A percentile compares a stretch with the other conserved stretches of the same genome.
Evolutionary conservation across 176 grass and related monocot genomes (phyloP).

Genomic region (Metroxylon sagu): DNA sequence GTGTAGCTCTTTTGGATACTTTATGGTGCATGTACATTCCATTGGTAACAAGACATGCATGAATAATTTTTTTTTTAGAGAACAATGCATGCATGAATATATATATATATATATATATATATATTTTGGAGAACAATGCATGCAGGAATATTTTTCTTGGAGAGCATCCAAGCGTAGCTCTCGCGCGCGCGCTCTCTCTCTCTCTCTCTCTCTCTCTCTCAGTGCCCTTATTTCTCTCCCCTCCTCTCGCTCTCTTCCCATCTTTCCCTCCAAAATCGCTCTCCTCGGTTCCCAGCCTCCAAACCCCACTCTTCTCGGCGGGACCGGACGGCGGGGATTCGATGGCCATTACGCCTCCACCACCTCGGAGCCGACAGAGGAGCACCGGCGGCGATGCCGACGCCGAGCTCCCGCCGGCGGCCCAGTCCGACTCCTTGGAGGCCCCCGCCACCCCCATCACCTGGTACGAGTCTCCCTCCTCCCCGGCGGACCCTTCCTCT

Average conservation of each 20-base stretch:
- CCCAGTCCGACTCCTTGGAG: slow-evolving; percentile 14
- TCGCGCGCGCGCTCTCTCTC: too few relatives aligned
- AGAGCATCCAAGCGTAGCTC: too few relatives aligned
- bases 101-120: too few relatives aligned
- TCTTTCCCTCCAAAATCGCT: slow-evolving; percentile 12
- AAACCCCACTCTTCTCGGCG: background rate
- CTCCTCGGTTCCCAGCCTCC: background rate
- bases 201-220: too few relatives aligned
- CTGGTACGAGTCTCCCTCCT: slow-evolving; percentile 42
- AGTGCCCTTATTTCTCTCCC: background rate
- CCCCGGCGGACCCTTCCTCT: background rate
- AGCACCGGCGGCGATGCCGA: background rate
- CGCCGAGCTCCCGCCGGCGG: background rate
- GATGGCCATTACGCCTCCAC: background rate
- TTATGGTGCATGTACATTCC: too few relatives aligned
- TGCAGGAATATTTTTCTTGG: too few relatives aligned
- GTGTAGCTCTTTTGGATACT: too few relatives aligned
- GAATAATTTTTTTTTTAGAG: too few relatives aligned
- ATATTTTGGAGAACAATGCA: too few relatives aligned
- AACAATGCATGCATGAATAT: too few relatives aligned
- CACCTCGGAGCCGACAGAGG: too few relatives aligned
- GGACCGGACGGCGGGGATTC: slow-evolving; percentile 1
- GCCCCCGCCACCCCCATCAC: slow-evolving; percentile 16
- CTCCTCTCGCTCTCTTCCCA: background rate
- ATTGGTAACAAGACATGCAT: too few relatives aligned